Percentiles rank a stretch among this genome's conserved stretches.
Evolutionary conservation across 768 basidiomycete genomes (phyloP).

Genomic region (Termitomyces sp.): DNA sequence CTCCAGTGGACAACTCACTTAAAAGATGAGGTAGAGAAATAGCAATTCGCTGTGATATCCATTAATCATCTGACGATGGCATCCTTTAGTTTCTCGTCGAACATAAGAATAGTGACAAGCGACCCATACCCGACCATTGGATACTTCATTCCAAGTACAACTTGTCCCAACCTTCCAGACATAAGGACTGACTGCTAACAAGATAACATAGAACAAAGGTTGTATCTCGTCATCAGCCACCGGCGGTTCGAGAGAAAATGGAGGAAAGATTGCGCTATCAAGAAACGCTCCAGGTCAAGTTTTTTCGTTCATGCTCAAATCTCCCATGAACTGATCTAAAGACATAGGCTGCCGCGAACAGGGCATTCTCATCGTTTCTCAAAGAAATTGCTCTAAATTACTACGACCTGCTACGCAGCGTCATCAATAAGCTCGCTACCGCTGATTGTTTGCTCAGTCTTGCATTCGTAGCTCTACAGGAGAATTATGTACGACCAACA

Average conservation of each 20-base stretch:
- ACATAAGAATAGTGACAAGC: slow-evolving; percentile 52
- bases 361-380: slow-evolving; percentile 65
- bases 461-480: slow-evolving; percentile 69
- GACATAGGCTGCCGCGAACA: slow-evolving; percentile 49
- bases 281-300: slow-evolving; percentile 54
- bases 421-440: slow-evolving; percentile 73
- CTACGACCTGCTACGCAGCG: slow-evolving; percentile 69
- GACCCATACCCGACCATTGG: slow-evolving; percentile 55
- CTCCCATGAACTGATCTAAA: not conserved
- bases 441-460: slow-evolving; percentile 88
- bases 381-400: slow-evolving; percentile 60
- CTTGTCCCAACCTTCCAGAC: not conserved
- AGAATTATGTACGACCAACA: slow-evolving; percentile 72
- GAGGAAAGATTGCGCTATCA: slow-evolving; percentile 70
- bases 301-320: not conserved
- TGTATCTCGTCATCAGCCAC: slow-evolving; percentile 71
- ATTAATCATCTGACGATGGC: not conserved
- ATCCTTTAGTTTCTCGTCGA: slow-evolving; percentile 69
- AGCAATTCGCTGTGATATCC: not conserved
- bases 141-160: slow-evolving; percentile 57
- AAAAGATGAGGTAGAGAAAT: slow-evolving; percentile 61
- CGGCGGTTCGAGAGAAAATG: slow-evolving; percentile 52
- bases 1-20: slow-evolving; percentile 62
- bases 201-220: slow-evolving; percentile 57
- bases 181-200: not conserved